phyloP scores from a whole-genome alignment of 2,329 filamentous ascomycete species.

The Blastomyces percursus region DNA sequence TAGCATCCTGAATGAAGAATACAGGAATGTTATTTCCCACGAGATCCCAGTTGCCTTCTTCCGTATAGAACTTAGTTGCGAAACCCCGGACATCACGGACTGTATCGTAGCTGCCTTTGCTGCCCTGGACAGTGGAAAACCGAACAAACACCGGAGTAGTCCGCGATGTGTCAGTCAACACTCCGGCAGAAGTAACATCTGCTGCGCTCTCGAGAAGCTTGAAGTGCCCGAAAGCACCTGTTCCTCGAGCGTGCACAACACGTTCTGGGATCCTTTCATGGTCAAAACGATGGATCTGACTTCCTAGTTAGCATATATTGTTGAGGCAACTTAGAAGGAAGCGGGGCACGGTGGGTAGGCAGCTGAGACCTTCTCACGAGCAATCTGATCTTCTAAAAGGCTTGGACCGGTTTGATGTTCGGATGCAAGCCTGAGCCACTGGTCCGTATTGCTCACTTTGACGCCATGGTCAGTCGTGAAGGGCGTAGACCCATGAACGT shows the following conservation, averaged over 20 bases:
- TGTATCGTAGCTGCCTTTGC: constrained; percentile 65
- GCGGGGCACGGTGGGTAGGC: neutral
- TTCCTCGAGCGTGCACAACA: constrained; percentile 56
- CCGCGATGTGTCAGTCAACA: constrained; percentile 57
- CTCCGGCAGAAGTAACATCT: constrained; percentile 52
- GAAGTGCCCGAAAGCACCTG: constrained; percentile 56
- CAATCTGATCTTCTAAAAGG: constrained; percentile 62
- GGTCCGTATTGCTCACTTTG: constrained; percentile 60
- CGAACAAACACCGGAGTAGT: constrained; percentile 57
- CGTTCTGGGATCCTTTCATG: constrained; percentile 60
- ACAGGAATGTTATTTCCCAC: constrained; percentile 65
- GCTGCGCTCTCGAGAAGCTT: constrained; percentile 52
- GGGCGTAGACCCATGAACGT: constrained; percentile 47
- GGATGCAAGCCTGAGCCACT: constrained; percentile 59
- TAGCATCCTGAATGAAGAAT: constrained; percentile 65
- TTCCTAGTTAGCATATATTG: neutral
- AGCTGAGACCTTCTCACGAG: constrained; percentile 55
- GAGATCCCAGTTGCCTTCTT: constrained; percentile 67
- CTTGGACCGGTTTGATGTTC: constrained; percentile 54
- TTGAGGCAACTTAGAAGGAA: neutral
- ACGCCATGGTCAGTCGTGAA: constrained; percentile 71
- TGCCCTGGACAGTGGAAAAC: constrained; percentile 69
- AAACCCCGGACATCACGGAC: constrained; percentile 77
- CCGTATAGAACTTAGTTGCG: constrained; percentile 64
- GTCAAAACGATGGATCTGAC: constrained; percentile 54